A percentile compares a stretch with the other conserved stretches of the same genome.
Conservation (phyloP, 768 basidiomycete species). For the Rossbeevera mucosa region DNA sequence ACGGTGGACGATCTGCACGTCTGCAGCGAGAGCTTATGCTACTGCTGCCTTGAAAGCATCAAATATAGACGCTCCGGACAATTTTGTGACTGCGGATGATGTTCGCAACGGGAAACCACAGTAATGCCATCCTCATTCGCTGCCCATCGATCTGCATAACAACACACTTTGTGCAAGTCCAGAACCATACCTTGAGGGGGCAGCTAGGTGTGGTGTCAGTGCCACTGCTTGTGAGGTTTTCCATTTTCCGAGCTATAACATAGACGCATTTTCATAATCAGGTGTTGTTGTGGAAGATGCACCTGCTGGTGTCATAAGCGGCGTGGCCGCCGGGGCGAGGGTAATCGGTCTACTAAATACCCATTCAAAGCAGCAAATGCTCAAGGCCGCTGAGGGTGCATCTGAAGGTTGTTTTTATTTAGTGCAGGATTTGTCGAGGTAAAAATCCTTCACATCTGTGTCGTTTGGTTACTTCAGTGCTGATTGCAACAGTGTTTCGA, state of each 20-base stretch:
- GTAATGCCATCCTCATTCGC: slow-evolving; percentile 32
- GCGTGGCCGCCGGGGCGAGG: slow-evolving; percentile 75
- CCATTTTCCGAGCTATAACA: background rate
- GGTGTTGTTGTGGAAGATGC: slow-evolving; percentile 92
- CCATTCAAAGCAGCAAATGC: slow-evolving; percentile 65
- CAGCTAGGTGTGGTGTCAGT: slow-evolving; percentile 60
- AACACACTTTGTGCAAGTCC: slow-evolving; percentile 42
- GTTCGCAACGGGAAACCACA: slow-evolving; percentile 78
- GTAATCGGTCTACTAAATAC: slow-evolving; percentile 82
- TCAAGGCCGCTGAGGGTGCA: slow-evolving; percentile 51
- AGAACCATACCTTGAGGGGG: slow-evolving; percentile 88
- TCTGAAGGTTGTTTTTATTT: slow-evolving; percentile 41
- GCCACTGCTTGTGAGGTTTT: slow-evolving; percentile 32
- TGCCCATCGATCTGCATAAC: background rate
- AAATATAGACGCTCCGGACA: slow-evolving; percentile 63
- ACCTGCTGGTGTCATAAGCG: slow-evolving; percentile 77
- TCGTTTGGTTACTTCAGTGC: slow-evolving; percentile 2
- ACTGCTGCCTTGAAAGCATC: slow-evolving; percentile 62
- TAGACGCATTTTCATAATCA: slow-evolving; percentile 22
- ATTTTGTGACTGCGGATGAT: slow-evolving; percentile 80
- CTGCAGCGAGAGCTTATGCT: slow-evolving; percentile 77
- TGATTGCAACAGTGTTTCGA: slow-evolving; percentile 19
- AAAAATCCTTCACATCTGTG: slow-evolving; percentile 2
- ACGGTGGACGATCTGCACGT: slow-evolving; percentile 85
- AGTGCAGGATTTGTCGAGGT: slow-evolving; percentile 70